Percentiles rank a stretch among this genome's conserved stretches.
These are phyloP conservation scores for Sodiomyces alkalinus DNA, from an alignment of 2,329 filamentous ascomycete species.

Conservation along the genomic window DNA sequence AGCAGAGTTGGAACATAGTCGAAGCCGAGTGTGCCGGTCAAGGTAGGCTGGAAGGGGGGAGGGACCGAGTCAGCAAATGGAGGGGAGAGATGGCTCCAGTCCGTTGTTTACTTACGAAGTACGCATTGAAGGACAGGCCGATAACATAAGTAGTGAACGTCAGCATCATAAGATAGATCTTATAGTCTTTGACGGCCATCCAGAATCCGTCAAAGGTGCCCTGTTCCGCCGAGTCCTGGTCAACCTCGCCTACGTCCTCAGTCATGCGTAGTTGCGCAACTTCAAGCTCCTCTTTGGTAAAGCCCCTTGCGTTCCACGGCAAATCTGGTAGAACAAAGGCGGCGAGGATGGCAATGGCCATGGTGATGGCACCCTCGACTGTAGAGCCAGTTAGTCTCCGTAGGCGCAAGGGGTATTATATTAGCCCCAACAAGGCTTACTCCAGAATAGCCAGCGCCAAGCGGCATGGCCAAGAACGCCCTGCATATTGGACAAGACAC, in stretches of 20 bases:
- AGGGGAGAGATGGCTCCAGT: neutral
- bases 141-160: conserved; percentile 46
- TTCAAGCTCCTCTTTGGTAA: conserved; percentile 40
- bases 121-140: conserved; percentile 42
- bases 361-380: conserved; percentile 37
- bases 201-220: conserved; percentile 35
- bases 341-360: conserved; percentile 28
- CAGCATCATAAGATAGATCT: conserved; percentile 50
- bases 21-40: conserved; percentile 38
- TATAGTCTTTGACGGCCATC: conserved; percentile 43
- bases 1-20: conserved; percentile 35
- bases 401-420: neutral
- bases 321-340: conserved; percentile 37
- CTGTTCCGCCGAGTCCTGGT: conserved; percentile 33
- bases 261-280: conserved; percentile 39
- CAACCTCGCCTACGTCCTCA: conserved; percentile 42
- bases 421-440: neutral
- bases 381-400: neutral
- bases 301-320: conserved; percentile 39
- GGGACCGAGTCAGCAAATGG: neutral
- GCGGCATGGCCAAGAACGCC: conserved; percentile 36
- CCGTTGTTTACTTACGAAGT: conserved; percentile 26
- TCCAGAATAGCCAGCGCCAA: conserved; percentile 48
- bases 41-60: conserved; percentile 21
- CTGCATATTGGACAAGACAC: conserved; percentile 43